Evolutionary conservation across 257 asterid species (phyloP).

Genomic region (Fraxinus pennsylvanica): DNA sequence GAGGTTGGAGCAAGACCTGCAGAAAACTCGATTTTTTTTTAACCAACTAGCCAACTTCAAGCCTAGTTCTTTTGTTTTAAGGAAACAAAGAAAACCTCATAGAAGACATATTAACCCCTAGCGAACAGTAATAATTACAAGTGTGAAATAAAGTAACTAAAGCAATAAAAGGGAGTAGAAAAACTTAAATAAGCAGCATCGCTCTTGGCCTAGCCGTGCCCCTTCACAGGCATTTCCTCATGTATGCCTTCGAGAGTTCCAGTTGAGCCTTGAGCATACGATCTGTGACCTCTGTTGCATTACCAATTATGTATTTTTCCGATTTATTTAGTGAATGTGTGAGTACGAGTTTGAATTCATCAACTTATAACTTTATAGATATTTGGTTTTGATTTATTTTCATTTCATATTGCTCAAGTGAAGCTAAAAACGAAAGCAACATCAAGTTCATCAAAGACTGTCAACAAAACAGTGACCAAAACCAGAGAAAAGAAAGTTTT

Average conservation of each 20-base stretch:
- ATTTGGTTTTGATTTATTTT: slow-evolving; percentile 30
- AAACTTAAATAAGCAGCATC: neutral
- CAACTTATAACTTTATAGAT: neutral
- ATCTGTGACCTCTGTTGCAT: neutral
- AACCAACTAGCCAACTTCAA: neutral
- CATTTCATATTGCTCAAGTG: slow-evolving; percentile 46
- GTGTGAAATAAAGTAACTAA: neutral
- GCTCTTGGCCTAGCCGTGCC: neutral
- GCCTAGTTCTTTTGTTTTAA: neutral
- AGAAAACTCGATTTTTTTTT: neutral
- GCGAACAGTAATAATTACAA: neutral
- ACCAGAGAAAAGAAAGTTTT: slow-evolving; percentile 77
- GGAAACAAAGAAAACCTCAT: neutral
- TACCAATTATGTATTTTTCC: neutral
- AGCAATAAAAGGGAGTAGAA: neutral
- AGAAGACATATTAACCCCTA: neutral
- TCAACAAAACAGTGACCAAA: slow-evolving; percentile 52
- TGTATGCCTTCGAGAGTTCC: neutral
- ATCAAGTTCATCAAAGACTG: slow-evolving; percentile 52
- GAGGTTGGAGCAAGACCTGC: neutral
- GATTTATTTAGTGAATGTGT: neutral
- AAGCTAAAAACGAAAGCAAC: slow-evolving; percentile 61
- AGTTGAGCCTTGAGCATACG: neutral
- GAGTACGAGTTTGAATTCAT: neutral
- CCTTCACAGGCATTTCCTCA: neutral